Conservation (phyloP, 1,139 yeast genomes). For the Hanseniaspora gamundiae region DNA sequence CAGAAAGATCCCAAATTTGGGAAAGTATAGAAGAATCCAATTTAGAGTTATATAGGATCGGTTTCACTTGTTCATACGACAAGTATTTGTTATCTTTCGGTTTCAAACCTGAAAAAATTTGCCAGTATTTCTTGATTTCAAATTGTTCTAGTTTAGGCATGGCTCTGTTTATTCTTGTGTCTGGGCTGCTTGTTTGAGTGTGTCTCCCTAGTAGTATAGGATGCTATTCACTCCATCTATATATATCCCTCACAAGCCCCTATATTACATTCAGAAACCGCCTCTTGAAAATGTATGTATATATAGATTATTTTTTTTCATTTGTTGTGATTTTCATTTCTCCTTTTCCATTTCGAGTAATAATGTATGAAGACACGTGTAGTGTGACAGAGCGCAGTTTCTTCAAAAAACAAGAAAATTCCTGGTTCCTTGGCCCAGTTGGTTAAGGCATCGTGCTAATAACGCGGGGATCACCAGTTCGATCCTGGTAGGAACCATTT, state of each 20-base stretch:
- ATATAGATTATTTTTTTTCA: too few species aligned
- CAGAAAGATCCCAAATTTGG: constrained; percentile 84
- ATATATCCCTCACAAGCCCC: too few species aligned
- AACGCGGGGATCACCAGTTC: constrained; percentile 3
- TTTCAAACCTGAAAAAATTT: constrained; percentile 78
- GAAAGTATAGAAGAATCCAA: constrained; percentile 64
- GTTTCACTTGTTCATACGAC: constrained; percentile 73
- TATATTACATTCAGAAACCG: too few species aligned
- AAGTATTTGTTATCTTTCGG: constrained; percentile 62
- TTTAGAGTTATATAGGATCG: constrained; percentile 81
- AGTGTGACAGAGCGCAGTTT: too few species aligned
- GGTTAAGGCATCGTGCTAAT: constrained; percentile 3
- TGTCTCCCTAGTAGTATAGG: too few species aligned
- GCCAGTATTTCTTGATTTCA: constrained; percentile 96
- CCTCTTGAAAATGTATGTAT: too few species aligned
- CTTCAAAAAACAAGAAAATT: too few species aligned
- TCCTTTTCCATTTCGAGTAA: too few species aligned
- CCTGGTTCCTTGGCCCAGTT: constrained; percentile 2
- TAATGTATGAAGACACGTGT: too few species aligned
- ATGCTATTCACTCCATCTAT: too few species aligned
- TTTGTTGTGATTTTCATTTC: too few species aligned
- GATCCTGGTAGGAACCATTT: constrained; percentile 2
- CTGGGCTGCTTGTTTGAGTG: background rate
- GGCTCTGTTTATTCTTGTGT: background rate
- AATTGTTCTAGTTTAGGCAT: constrained; percentile 68